Evolutionary conservation across 805 yeast species (phyloP).

Genomic region (Huiozyma naganishii): DNA sequence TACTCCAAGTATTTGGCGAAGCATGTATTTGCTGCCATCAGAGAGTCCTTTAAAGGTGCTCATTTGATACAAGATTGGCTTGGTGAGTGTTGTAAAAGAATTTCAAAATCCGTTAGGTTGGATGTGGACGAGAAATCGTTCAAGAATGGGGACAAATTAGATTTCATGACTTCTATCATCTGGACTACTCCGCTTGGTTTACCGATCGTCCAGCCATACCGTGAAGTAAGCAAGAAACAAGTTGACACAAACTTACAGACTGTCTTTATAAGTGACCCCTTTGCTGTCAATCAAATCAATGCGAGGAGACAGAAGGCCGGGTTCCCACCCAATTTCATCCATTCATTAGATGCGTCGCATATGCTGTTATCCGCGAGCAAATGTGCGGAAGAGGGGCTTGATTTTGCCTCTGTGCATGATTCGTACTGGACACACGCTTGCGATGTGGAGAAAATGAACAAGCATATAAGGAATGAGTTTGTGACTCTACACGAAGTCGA

Average conservation of each 20-base stretch:
- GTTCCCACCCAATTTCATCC: constrained; percentile 91
- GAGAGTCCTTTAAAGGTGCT: constrained; percentile 83
- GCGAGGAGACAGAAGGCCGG: constrained; percentile 85
- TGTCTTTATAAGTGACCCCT: constrained; percentile 83
- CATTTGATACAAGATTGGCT: constrained; percentile 96
- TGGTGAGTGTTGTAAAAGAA: constrained; percentile 71
- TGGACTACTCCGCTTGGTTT: constrained; percentile 97
- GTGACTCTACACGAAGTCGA: constrained; percentile 67
- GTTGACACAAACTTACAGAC: constrained; percentile 80
- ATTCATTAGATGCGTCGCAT: constrained; percentile 92
- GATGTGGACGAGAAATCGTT: constrained; percentile 41
- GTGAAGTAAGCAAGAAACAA: constrained; percentile 53
- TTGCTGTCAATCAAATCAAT: constrained; percentile 69
- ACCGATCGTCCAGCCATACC: constrained; percentile 95
- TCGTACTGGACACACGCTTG: constrained; percentile 97
- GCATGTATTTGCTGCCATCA: constrained; percentile 71
- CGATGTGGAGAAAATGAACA: constrained; percentile 65
- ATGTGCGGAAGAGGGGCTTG: constrained; percentile 52
- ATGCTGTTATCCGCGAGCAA: constrained; percentile 83
- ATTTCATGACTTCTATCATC: constrained; percentile 75
- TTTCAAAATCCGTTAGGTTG: constrained; percentile 65
- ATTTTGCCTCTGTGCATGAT: constrained; percentile 93
- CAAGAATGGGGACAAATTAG: constrained; percentile 40
- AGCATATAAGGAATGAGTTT: constrained; percentile 63
- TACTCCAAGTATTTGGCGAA: constrained; percentile 57